Evolutionary conservation across 306 rosid genomes (phyloP).

Genomic region (Cucurbita maxima): DNA sequence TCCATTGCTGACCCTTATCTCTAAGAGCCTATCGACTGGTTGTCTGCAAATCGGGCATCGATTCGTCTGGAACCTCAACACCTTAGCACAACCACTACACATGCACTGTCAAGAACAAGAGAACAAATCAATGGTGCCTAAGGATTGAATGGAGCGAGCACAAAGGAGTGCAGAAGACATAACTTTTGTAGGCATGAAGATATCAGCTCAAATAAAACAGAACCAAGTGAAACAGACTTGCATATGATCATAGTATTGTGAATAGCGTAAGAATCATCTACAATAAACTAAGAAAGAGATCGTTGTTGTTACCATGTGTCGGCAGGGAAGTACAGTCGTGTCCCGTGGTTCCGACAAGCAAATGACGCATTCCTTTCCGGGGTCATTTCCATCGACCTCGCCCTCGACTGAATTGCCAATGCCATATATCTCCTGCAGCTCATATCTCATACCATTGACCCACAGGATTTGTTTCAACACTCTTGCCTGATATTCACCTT

Average conservation of each 20-base stretch:
- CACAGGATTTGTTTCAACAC: slow-evolving; percentile 82
- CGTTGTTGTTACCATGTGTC: slow-evolving; percentile 79
- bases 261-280: neutral
- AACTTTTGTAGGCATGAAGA: neutral
- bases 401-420: slow-evolving; percentile 81
- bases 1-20: slow-evolving; percentile 61
- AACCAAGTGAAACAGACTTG: too few relatives aligned
- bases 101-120: slow-evolving; percentile 53
- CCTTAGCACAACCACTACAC: slow-evolving; percentile 91
- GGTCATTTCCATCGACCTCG: slow-evolving; percentile 73
- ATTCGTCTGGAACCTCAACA: slow-evolving; percentile 73
- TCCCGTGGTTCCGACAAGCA: slow-evolving; percentile 95
- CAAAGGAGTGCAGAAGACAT: neutral
- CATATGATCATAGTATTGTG: too few relatives aligned
- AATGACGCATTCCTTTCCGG: slow-evolving; percentile 93
- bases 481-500: slow-evolving; percentile 65
- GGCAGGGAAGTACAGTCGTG: slow-evolving; percentile 93
- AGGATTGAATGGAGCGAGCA: neutral
- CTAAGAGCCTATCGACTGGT: slow-evolving; percentile 90
- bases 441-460: slow-evolving; percentile 80
- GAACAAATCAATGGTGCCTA: neutral
- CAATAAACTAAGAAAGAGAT: neutral
- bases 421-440: slow-evolving; percentile 91
- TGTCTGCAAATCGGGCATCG: slow-evolving; percentile 97
- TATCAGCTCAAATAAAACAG: too few relatives aligned